A percentile compares a stretch with the other conserved stretches of the same genome.
Evolutionary conservation across 257 asterid species (phyloP).

Genomic region (Petunia secreta): DNA sequence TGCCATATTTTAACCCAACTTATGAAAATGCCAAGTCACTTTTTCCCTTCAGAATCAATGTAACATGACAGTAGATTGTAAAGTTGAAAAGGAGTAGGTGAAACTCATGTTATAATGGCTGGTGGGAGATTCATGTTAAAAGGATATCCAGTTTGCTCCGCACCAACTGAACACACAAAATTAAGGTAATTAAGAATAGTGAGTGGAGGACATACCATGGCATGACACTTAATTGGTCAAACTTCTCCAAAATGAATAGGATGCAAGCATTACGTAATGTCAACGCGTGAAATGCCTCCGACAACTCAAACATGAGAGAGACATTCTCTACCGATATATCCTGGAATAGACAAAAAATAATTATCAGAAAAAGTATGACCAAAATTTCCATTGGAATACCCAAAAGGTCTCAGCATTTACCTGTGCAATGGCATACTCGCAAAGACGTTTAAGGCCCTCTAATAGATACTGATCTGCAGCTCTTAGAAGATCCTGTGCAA

Average conservation of each 20-base stretch:
- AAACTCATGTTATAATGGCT: not conserved
- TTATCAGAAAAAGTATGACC: conserved; percentile 32
- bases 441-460: conserved; percentile 95
- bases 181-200: conserved; percentile 3
- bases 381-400: not conserved
- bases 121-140: not conserved
- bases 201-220: conserved; percentile 56
- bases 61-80: not conserved
- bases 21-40: no score
- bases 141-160: not conserved
- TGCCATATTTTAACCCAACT: no score
- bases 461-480: conserved; percentile 98
- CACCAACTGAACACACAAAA: not conserved
- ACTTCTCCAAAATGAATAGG: conserved; percentile 74
- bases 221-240: conserved; percentile 60
- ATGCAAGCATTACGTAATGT: conserved; percentile 84
- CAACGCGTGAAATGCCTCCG: conserved; percentile 87
- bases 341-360: conserved; percentile 44
- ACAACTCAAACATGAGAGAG: conserved; percentile 84
- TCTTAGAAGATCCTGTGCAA: conserved; percentile 90
- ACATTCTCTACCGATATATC: conserved; percentile 84
- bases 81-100: not conserved
- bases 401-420: conserved; percentile 41
- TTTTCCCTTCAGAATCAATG: not conserved
- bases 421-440: conserved; percentile 92